Evolutionary conservation across 2,329 filamentous ascomycete genomes (phyloP).

Genomic region (Didymella arachidicola): DNA sequence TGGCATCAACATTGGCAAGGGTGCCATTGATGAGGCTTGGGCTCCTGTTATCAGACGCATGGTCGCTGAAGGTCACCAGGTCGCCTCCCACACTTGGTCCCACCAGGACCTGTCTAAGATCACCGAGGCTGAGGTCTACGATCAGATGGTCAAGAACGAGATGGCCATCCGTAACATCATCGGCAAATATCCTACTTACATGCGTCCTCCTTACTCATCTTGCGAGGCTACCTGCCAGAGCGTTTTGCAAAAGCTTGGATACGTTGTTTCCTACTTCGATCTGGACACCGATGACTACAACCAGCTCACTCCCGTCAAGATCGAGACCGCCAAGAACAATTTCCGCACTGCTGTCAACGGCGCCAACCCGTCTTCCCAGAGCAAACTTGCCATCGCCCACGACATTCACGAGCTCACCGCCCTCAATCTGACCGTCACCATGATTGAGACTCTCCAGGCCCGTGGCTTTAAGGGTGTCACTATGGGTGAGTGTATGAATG

Average conservation of each 20-base stretch:
- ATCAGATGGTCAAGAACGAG: slow-evolving; percentile 63
- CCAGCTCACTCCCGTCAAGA: slow-evolving; percentile 38
- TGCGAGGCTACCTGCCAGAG: slow-evolving; percentile 52
- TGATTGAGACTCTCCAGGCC: slow-evolving; percentile 51
- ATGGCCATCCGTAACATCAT: slow-evolving; percentile 64
- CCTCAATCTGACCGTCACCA: slow-evolving; percentile 53
- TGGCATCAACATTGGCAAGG: slow-evolving; percentile 64
- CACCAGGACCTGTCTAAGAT: slow-evolving; percentile 59
- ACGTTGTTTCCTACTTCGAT: slow-evolving; percentile 68
- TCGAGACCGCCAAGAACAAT: slow-evolving; percentile 45
- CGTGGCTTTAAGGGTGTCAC: slow-evolving; percentile 56
- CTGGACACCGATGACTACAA: slow-evolving; percentile 61
- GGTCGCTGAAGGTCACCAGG: slow-evolving; percentile 64
- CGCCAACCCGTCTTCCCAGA: slow-evolving; percentile 35
- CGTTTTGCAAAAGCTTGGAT: slow-evolving; percentile 57
- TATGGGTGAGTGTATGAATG: slow-evolving; percentile 58
- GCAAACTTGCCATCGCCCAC: slow-evolving; percentile 63
- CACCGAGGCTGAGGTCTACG: slow-evolving; percentile 52
- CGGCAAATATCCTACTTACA: slow-evolving; percentile 64
- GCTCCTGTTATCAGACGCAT: slow-evolving; percentile 62
- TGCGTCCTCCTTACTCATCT: slow-evolving; percentile 59
- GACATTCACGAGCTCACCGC: slow-evolving; percentile 59
- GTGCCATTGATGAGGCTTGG: slow-evolving; percentile 64
- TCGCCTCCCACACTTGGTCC: slow-evolving; percentile 67
- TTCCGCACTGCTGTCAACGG: slow-evolving; percentile 55